Conservation (phyloP, 257 asterid genomes). For the Scutellaria baicalensis region DNA sequence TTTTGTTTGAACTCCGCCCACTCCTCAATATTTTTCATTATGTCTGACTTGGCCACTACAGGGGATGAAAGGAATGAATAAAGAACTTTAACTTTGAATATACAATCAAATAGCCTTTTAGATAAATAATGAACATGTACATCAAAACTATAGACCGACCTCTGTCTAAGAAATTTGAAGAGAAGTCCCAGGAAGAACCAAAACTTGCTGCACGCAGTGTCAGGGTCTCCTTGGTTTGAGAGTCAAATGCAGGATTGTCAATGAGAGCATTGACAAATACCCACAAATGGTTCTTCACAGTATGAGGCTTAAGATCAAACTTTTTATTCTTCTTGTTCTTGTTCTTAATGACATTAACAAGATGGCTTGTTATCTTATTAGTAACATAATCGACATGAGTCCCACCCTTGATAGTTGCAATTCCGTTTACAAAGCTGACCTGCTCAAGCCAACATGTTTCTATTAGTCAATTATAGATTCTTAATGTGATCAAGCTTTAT, state of each 20-base stretch:
- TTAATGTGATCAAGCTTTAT: neutral
- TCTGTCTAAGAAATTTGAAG: constrained; percentile 67
- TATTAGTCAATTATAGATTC: constrained; percentile 1
- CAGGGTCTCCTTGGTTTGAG: constrained; percentile 96
- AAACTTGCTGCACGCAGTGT: constrained; percentile 85
- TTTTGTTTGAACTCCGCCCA: constrained; percentile 94
- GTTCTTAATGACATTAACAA: constrained; percentile 42
- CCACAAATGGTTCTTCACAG: constrained; percentile 89
- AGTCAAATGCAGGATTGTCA: constrained; percentile 98
- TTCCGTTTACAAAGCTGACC: constrained; percentile 96
- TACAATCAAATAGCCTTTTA: neutral
- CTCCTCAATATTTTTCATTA: constrained; percentile 75
- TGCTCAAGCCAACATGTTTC: constrained; percentile 20
- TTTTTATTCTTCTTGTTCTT: constrained; percentile 74
- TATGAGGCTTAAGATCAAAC: constrained; percentile 66
- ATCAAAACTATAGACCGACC: constrained; percentile 33
- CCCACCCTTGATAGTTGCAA: constrained; percentile 97
- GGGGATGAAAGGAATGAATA: neutral
- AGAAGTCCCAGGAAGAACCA: constrained; percentile 85
- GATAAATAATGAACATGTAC: constrained; percentile 8
- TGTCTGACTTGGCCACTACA: constrained; percentile 83
- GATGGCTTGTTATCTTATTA: constrained; percentile 71
- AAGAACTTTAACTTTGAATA: neutral
- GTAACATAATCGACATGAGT: constrained; percentile 96
- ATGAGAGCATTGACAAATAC: constrained; percentile 96